A percentile compares a stretch with the other conserved stretches of the same genome.
Conservation (phyloP, 169 alveolate species). For the Hepatocystis sp. region DNA sequence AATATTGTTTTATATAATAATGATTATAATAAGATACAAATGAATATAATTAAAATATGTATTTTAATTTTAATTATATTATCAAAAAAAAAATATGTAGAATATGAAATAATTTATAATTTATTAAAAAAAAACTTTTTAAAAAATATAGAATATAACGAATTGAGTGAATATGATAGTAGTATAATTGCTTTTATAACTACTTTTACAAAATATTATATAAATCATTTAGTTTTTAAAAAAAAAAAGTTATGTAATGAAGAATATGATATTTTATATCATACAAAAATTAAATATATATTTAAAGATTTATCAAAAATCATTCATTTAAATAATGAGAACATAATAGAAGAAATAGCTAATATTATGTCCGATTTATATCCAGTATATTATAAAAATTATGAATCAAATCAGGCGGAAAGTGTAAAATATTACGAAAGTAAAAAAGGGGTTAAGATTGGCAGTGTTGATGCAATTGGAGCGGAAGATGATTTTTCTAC, state of each 20-base stretch:
- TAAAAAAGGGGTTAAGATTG: not conserved
- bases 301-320: conserved; percentile 68
- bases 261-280: conserved; percentile 61
- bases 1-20: conserved; percentile 4
- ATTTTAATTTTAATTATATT: conserved; percentile 46
- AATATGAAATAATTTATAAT: conserved; percentile 71
- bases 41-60: conserved; percentile 48
- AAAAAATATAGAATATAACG: conserved; percentile 15
- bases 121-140: conserved; percentile 70
- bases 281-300: conserved; percentile 62
- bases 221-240: conserved; percentile 41
- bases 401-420: not conserved
- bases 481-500: too few species aligned
- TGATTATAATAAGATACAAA: conserved; percentile 19
- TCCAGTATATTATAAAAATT: conserved; percentile 31
- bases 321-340: conserved; percentile 14
- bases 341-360: conserved; percentile 24
- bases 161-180: conserved; percentile 1
- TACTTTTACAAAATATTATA: conserved; percentile 50
- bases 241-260: conserved; percentile 58
- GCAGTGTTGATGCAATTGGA: not conserved
- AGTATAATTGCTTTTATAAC: conserved; percentile 20
- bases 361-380: conserved; percentile 33
- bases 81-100: conserved; percentile 66
- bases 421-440: not conserved